Conservation (phyloP, 2,329 filamentous ascomycete genomes). For the Nemania diffusa region DNA sequence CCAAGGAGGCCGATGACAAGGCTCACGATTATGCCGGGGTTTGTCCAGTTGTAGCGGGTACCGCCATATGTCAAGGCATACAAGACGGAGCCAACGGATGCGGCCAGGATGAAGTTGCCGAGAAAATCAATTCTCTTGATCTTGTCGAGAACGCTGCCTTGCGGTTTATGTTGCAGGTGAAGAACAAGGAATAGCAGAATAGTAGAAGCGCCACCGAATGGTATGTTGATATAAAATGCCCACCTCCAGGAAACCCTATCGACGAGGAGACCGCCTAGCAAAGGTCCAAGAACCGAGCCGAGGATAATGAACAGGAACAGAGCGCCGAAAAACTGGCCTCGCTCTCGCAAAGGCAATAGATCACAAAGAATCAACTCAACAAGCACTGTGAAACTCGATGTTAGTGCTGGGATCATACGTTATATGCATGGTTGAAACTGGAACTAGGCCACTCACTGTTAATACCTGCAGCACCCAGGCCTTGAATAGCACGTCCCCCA, state of each 20-base stretch:
- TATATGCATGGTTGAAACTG: not conserved
- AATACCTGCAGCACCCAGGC: slow-evolving; percentile 53
- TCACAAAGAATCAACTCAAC: slow-evolving; percentile 60
- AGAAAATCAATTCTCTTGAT: slow-evolving; percentile 22
- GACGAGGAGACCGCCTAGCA: slow-evolving; percentile 59
- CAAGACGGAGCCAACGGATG: slow-evolving; percentile 21
- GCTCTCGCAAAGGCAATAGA: slow-evolving; percentile 57
- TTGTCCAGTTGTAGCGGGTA: slow-evolving; percentile 49
- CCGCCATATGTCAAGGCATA: slow-evolving; percentile 23
- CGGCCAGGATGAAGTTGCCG: slow-evolving; percentile 21
- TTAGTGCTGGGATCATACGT: slow-evolving; percentile 6
- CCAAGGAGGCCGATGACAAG: slow-evolving; percentile 54
- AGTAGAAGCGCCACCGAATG: slow-evolving; percentile 53
- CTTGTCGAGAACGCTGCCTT: slow-evolving; percentile 6
- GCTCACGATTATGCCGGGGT: slow-evolving; percentile 49
- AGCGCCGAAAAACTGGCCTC: slow-evolving; percentile 53
- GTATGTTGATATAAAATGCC: slow-evolving; percentile 66
- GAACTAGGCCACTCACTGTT: slow-evolving; percentile 34
- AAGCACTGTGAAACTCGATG: slow-evolving; percentile 44
- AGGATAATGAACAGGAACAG: slow-evolving; percentile 44
- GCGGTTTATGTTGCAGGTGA: slow-evolving; percentile 17
- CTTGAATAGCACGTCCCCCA: slow-evolving; percentile 53
- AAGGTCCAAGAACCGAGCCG: slow-evolving; percentile 59
- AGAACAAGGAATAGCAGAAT: slow-evolving; percentile 50
- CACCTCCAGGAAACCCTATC: slow-evolving; percentile 57